Base-by-base conservation (phyloP, 2,329 filamentous ascomycete genomes). In the Alternaria brassicicola region DNA sequence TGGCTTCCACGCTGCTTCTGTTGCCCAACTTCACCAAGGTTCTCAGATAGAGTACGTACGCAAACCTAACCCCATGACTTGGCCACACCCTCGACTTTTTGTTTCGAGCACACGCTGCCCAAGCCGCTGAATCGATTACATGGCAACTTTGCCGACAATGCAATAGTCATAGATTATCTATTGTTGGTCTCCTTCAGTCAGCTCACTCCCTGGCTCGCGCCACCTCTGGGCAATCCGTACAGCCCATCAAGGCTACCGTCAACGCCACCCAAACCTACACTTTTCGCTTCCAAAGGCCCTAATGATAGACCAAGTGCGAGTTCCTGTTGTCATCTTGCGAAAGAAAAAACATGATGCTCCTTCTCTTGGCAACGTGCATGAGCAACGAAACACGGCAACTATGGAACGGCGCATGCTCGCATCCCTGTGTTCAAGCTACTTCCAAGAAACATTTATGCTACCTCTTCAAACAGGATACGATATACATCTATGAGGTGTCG, bases 101-200 rank as follows among this genome's bases (percentile, higher is more conserved):
- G n/a, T n/a, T n/a, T 47, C 31, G 10, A 19, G 19, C 28, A 33
- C 13, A 6, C 30, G 43, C 43, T n/a, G 30, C 43, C 28, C 43
- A 33, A 33, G 33, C 19, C 43, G n/a, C 19, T 42, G 6, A 10
- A 21, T 28, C n/a, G 23, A 39, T 9, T 39, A 12, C 10, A 23
- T 15, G 23, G 31, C 19, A 47, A 47, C 19, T 47, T 10, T 47
- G 43, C 30, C 17, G 19, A 33, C 21, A 35, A 35, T 23, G 30
- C 43, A 35, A 10, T 47, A 19, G 28, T 47, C 43, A 23, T 35
- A 13, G 30, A 47, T 25, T 4, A 17, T 15, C 17, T 38, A 1
- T 15, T 21, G 7, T 30, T 21, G 10, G 23, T 9, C n/a, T n/a
- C n/a, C n/a, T 19, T 80, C 64, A 90, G 72, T 92, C 31, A 35